phyloP scores from a whole-genome alignment of 73 alveolate genomes.

The Uronychia setigera region DNA sequence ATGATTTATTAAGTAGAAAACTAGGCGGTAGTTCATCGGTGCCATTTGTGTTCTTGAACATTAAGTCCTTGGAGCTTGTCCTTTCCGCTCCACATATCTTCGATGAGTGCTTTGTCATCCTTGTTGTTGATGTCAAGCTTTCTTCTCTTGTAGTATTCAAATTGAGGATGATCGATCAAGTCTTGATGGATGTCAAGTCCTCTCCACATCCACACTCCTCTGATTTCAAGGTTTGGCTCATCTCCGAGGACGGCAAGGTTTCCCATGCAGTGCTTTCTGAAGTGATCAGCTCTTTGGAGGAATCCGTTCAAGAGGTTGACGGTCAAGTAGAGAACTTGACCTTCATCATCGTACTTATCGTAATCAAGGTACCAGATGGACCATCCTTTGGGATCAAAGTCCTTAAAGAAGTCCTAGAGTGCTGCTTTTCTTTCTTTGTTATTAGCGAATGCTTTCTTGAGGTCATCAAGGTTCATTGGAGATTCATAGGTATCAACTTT shows the following conservation, averaged over 20 bases:
- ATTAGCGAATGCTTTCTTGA: conserved; percentile 84
- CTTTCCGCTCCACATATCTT: conserved; percentile 69
- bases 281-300: conserved; percentile 90
- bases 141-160: conserved; percentile 68
- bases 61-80: conserved; percentile 25
- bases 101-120: conserved; percentile 70
- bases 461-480: conserved; percentile 77
- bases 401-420: conserved; percentile 72
- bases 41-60: background rate
- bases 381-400: conserved; percentile 80
- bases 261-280: conserved; percentile 84
- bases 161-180: conserved; percentile 86
- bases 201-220: conserved; percentile 96
- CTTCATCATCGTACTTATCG: conserved; percentile 92
- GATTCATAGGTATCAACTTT: conserved; percentile 61
- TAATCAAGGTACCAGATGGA: conserved; percentile 89
- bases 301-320: conserved; percentile 90
- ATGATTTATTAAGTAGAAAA: background rate
- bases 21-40: background rate
- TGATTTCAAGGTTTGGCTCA: conserved; percentile 88
- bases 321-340: conserved; percentile 70
- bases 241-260: conserved; percentile 91
- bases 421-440: conserved; percentile 80
- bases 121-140: conserved; percentile 61
- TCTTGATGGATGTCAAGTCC: conserved; percentile 85